These are phyloP conservation scores for Geranium incanum DNA, from an alignment of 441 rosid species.

Conservation along the genomic window DNA sequence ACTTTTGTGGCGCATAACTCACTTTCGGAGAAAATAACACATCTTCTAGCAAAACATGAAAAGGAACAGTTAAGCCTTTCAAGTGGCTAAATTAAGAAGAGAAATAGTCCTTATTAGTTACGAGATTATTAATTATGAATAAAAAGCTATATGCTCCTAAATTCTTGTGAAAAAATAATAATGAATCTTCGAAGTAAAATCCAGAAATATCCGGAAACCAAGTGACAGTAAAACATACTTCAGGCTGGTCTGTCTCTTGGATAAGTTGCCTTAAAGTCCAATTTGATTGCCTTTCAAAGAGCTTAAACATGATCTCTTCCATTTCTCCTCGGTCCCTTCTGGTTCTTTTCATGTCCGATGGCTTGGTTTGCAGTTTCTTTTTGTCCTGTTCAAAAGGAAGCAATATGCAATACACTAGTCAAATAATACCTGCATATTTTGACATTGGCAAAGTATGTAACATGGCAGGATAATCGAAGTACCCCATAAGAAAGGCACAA, in stretches of 20 bases:
- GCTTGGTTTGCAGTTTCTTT: slow-evolving; percentile 41
- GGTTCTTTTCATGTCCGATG: slow-evolving; percentile 50
- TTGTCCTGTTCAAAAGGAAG: slow-evolving; percentile 44
- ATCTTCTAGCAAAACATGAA: too few species aligned
- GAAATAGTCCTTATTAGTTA: background rate
- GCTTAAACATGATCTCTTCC: slow-evolving; percentile 64
- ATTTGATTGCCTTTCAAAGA: slow-evolving; percentile 57
- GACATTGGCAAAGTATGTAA: background rate
- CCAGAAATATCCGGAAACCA: slow-evolving; percentile 1
- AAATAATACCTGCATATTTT: background rate
- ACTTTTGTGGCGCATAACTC: too few species aligned
- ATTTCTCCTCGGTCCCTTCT: slow-evolving; percentile 64
- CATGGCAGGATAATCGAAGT: background rate
- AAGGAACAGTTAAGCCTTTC: background rate
- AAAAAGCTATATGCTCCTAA: background rate
- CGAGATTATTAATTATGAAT: background rate
- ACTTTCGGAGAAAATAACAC: too few species aligned
- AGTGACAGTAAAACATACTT: slow-evolving; percentile 31
- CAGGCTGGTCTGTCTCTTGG: slow-evolving; percentile 69
- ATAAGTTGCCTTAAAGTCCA: slow-evolving; percentile 54
- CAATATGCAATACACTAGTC: slow-evolving; percentile 14
- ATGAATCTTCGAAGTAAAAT: background rate
- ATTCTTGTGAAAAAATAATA: background rate
- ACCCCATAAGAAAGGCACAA: background rate
- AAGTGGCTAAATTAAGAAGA: background rate